Conservation (phyloP, 2,329 filamentous ascomycete species). For the Monosporascus sp. region DNA sequence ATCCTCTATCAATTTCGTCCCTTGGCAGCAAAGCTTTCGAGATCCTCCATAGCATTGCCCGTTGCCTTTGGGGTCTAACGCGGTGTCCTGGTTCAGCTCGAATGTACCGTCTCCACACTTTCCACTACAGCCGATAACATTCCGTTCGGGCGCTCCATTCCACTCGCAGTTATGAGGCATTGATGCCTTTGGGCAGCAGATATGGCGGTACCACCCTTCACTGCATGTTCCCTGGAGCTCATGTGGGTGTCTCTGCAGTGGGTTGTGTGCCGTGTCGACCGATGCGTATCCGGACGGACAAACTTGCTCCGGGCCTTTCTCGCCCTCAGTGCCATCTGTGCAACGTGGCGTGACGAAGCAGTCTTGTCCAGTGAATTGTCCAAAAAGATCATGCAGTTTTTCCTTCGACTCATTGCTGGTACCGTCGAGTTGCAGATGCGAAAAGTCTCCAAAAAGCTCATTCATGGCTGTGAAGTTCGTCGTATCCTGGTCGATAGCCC, state of each 20-base stretch:
- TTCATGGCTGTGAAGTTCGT: not conserved
- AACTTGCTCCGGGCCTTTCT: constrained; percentile 10
- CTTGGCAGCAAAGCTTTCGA: constrained; percentile 15
- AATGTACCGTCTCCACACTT: constrained; percentile 10
- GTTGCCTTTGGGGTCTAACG: constrained; percentile 7
- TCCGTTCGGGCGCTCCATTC: constrained; percentile 16
- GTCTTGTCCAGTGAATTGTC: constrained; percentile 19
- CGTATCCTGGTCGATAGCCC: constrained; percentile 22
- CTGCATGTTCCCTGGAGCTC: too few species aligned
- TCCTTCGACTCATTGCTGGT: too few species aligned
- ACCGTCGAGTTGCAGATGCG: too few species aligned
- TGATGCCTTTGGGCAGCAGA: constrained; percentile 23
- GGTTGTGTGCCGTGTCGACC: too few species aligned
- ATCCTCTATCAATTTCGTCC: too few species aligned
- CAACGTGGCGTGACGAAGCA: constrained; percentile 22
- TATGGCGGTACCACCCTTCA: constrained; percentile 17
- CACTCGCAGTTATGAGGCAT: constrained; percentile 25
- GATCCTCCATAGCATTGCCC: constrained; percentile 6
- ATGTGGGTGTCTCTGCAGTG: too few species aligned
- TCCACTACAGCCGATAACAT: constrained; percentile 12
- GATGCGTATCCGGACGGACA: too few species aligned
- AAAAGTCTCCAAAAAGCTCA: too few species aligned
- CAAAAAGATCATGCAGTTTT: too few species aligned
- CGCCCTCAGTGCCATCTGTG: constrained; percentile 14
- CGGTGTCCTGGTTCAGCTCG: constrained; percentile 9